Conservation (phyloP, 2,329 filamentous ascomycete species). For the Clonostachys rosea region DNA sequence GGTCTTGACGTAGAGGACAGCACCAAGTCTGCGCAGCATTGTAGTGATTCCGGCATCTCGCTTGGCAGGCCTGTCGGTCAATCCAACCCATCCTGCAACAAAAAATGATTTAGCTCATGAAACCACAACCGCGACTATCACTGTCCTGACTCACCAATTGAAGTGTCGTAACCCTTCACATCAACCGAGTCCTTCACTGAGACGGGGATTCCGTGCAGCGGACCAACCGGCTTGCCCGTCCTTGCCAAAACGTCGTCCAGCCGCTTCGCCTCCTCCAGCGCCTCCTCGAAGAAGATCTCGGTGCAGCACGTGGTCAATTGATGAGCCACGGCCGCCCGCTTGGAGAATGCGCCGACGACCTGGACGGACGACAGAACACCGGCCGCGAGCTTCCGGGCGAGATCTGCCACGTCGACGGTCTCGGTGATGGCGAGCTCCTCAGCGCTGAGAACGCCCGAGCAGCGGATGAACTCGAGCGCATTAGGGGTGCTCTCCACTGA, state of each 20-base stretch:
- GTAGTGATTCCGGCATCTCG: conserved; percentile 48
- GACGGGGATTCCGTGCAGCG: conserved; percentile 57
- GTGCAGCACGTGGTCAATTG: conserved; percentile 40
- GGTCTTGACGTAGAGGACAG: conserved; percentile 64
- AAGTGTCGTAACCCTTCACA: conserved; percentile 44
- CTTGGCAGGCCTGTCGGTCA: conserved; percentile 29
- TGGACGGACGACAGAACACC: conserved; percentile 19
- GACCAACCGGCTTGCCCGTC: conserved; percentile 30
- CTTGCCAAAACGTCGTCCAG: conserved; percentile 2
- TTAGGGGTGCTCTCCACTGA: conserved; percentile 49
- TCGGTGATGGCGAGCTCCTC: conserved; percentile 32
- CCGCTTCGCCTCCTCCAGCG: conserved; percentile 37
- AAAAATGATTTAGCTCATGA: conserved; percentile 7
- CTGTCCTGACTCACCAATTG: conserved; percentile 29
- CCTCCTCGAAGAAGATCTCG: conserved; percentile 50
- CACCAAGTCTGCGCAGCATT: conserved; percentile 53
- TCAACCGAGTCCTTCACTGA: conserved; percentile 49
- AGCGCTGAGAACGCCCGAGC: conserved; percentile 54
- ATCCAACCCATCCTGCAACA: too few species aligned
- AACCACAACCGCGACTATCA: conserved; percentile 31
- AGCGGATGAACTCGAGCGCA: conserved; percentile 49
- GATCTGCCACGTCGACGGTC: conserved; percentile 17
- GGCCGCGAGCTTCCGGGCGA: conserved; percentile 25
- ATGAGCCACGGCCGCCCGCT: conserved; percentile 25
- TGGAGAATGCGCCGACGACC: not conserved